phyloP scores from a whole-genome alignment of 2,329 filamentous ascomycete species.

The Onygenales sp. region DNA sequence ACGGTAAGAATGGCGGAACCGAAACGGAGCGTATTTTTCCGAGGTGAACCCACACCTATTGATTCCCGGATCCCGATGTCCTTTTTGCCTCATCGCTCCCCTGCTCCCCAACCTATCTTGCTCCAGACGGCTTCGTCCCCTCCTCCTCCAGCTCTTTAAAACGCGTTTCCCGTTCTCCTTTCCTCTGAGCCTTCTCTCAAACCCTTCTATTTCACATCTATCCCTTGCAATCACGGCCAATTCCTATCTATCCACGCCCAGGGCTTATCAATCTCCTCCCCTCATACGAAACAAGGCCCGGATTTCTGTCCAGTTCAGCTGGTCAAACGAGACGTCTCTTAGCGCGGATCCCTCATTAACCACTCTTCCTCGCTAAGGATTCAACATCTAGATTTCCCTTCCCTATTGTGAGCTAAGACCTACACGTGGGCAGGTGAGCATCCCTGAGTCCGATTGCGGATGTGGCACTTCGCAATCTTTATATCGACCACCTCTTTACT shows the following conservation, averaged over 20 bases:
- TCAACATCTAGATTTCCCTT: neutral
- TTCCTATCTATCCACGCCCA: too few relatives aligned
- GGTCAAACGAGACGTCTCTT: neutral
- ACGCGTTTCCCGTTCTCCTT: too few relatives aligned
- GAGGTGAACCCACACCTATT: constrained; percentile 2
- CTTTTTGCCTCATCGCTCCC: neutral
- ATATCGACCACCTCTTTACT: neutral
- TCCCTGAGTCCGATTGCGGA: neutral
- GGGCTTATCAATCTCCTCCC: too few relatives aligned
- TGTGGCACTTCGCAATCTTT: neutral
- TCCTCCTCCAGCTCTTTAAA: neutral
- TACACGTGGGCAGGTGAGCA: neutral
- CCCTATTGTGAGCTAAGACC: neutral
- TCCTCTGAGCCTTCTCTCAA: too few relatives aligned
- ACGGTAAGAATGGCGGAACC: neutral
- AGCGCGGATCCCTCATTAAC: neutral
- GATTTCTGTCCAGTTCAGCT: too few relatives aligned
- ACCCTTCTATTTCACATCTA: too few relatives aligned
- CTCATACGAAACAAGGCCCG: too few relatives aligned
- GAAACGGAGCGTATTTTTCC: neutral
- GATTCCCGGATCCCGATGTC: neutral
- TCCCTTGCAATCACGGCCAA: too few relatives aligned
- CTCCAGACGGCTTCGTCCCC: neutral
- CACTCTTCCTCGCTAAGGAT: neutral
- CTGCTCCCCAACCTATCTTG: neutral